Conservation (phyloP, 2,329 filamentous ascomycete genomes). For the Escovopsis weberi region DNA sequence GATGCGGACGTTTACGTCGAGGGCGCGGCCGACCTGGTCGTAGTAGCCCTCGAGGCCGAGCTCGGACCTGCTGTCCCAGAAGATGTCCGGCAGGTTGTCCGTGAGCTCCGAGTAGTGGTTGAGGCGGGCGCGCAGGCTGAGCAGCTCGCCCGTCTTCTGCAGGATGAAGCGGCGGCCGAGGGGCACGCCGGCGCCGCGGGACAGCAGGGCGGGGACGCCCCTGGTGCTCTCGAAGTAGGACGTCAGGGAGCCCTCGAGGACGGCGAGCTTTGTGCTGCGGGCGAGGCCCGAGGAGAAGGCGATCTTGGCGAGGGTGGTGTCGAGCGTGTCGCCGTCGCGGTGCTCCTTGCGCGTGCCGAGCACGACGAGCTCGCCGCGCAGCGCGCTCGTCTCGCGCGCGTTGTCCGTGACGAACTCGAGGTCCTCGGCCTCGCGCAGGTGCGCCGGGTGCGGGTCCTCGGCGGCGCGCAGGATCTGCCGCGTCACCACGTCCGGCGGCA, state of each 20-base stretch:
- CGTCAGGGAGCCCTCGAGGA: constrained; percentile 69
- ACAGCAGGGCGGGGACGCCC: constrained; percentile 64
- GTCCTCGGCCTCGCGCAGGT: constrained; percentile 70
- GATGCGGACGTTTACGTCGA: constrained; percentile 87
- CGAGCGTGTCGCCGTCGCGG: constrained; percentile 30
- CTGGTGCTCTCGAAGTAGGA: constrained; percentile 80
- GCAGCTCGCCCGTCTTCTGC: constrained; percentile 82
- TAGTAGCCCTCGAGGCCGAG: constrained; percentile 89
- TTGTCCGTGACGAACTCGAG: constrained; percentile 74
- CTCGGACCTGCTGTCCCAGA: constrained; percentile 87
- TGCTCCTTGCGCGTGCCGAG: constrained; percentile 57
- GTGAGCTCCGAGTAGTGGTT: constrained; percentile 97
- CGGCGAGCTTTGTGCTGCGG: constrained; percentile 82
- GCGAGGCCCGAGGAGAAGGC: constrained; percentile 92
- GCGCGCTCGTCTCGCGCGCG: constrained; percentile 55
- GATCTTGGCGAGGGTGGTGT: constrained; percentile 73
- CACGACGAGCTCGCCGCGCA: constrained; percentile 79
- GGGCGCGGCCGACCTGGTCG: constrained; percentile 75
- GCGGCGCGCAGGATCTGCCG: constrained; percentile 63
- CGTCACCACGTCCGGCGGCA: constrained; percentile 63
- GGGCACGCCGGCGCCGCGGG: constrained; percentile 36
- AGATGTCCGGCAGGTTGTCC: constrained; percentile 85
- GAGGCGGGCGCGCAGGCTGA: constrained; percentile 77
- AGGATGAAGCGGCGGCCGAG: constrained; percentile 61
- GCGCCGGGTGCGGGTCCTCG: constrained; percentile 52